These are phyloP conservation scores for Penicillium hesseltinei DNA, from an alignment of 2,329 filamentous ascomycete species.

Conservation along the genomic window DNA sequence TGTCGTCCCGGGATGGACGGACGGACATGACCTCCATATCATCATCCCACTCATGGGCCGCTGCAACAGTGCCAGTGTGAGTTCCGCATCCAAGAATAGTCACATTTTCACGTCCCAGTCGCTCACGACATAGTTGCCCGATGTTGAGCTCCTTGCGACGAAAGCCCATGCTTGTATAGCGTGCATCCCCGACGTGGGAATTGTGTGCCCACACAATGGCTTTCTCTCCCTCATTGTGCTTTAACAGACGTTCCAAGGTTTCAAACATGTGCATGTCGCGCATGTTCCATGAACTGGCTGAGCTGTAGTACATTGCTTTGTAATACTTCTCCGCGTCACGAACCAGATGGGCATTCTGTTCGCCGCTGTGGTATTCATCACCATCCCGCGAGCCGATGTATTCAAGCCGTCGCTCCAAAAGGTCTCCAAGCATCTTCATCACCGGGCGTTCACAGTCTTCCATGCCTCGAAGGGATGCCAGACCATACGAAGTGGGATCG, in stretches of 20 bases:
- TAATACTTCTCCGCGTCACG: conserved; percentile 53
- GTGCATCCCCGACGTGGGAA: conserved; percentile 55
- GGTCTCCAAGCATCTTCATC: conserved; percentile 46
- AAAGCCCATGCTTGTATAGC: conserved; percentile 51
- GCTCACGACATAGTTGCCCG: conserved; percentile 54
- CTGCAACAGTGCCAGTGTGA: conserved; percentile 53
- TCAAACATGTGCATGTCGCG: conserved; percentile 55
- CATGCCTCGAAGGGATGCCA: conserved; percentile 43
- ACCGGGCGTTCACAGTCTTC: conserved; percentile 49
- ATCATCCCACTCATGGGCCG: conserved; percentile 52
- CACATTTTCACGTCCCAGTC: conserved; percentile 42
- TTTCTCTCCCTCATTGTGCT: conserved; percentile 43
- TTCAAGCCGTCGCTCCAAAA: conserved; percentile 46
- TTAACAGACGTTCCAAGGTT: conserved; percentile 46
- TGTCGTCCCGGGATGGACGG: conserved; percentile 46
- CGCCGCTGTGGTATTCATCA: conserved; percentile 50
- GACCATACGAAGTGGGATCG: conserved; percentile 51
- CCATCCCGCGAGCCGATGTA: conserved; percentile 39
- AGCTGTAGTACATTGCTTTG: conserved; percentile 53
- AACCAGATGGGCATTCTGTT: conserved; percentile 53
- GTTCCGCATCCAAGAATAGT: conserved; percentile 50
- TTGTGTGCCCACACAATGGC: conserved; percentile 57
- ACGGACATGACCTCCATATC: conserved; percentile 53
- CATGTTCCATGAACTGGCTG: conserved; percentile 51
- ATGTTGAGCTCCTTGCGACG: conserved; percentile 49